Base-by-base conservation (phyloP, 2,329 filamentous ascomycete genomes). In the Cryphonectria parasitica region DNA sequence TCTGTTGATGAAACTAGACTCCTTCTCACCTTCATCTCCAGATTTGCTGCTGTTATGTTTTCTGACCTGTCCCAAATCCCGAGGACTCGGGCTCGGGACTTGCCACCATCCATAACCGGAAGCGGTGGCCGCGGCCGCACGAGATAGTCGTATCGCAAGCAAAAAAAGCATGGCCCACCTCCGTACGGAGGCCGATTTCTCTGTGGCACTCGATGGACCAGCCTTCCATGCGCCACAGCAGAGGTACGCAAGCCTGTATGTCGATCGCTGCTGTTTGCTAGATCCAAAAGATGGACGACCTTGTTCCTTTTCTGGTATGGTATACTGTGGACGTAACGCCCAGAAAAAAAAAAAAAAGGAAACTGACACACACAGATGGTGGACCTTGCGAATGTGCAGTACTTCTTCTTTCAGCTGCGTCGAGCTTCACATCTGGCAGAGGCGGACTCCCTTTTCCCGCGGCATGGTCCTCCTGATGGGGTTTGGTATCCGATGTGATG, bases 1-100 rank as follows among this genome's bases (percentile, higher is more conserved):
- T 31, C 41, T 43, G 13, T 31, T 3, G 2, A 10, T 5, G 8
- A 17, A 3, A 17, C 28, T 7, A 31, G 25, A 54, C n/a, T n/a
- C 45, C 54, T 56, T 56, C 13, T 25, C n/a, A 13, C 25, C 31
- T 65, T 65, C n/a, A n/a, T n/a, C 28, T 45, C 63, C 45, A 54
- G 45, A 54, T 64, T 64, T 52, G n/a, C 22, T 28, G 25, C 28
- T 28, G 2, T n/a, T 54, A 2, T 25, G 25, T 25, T 3, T 25
- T 52, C 49, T 31, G 13, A 28, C 11, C 15, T 60, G 58, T 39
- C 34, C 49, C 34, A 52, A 31, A 41, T 52, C 49, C 64, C 64
- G 64, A 66, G 64, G 49, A 43, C 34, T 66, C 64, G 64, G 64
- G 49, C n/a, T 66, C 64, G 64, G 64, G 64, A 66, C 64, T 43